These are phyloP conservation scores for Cordyceps cateniannulata DNA, from an alignment of 2,329 filamentous ascomycete species.

Conservation along the genomic window DNA sequence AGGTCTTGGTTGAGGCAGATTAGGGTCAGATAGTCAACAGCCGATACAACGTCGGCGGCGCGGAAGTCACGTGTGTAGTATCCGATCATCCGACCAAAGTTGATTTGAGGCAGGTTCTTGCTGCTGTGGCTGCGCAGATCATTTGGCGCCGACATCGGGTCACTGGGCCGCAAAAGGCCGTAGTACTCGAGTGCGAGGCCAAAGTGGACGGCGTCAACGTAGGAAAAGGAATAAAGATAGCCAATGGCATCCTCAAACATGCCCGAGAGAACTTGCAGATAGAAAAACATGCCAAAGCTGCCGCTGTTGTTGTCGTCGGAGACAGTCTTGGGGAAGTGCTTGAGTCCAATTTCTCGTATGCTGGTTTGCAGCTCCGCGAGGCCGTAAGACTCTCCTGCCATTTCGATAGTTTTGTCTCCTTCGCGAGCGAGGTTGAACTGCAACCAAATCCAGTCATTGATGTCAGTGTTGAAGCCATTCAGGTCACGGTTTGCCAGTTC, in stretches of 20 bases:
- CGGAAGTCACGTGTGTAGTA: conserved; percentile 97
- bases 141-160: conserved; percentile 67
- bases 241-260: conserved; percentile 92
- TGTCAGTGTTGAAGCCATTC: conserved; percentile 56
- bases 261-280: conserved; percentile 81
- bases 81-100: conserved; percentile 88
- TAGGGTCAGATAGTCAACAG: conserved; percentile 86
- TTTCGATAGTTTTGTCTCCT: conserved; percentile 55
- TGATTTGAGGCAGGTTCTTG: conserved; percentile 71
- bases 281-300: conserved; percentile 86
- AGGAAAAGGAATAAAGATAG: conserved; percentile 86
- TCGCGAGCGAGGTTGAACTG: conserved; percentile 65
- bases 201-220: conserved; percentile 92
- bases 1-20: conserved; percentile 90
- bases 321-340: conserved; percentile 79
- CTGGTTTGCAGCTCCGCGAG: conserved; percentile 66
- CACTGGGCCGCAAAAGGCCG: conserved; percentile 78
- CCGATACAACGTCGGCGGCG: conserved; percentile 78
- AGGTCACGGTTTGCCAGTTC: conserved; percentile 59
- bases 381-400: conserved; percentile 60
- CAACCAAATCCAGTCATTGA: conserved; percentile 67
- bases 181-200: conserved; percentile 85
- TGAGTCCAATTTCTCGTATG: conserved; percentile 80
- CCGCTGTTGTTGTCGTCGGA: conserved; percentile 70
- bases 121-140: conserved; percentile 63